Percentiles rank a stretch among this genome's conserved stretches.
phyloP scores from a whole-genome alignment of 495 filamentous ascomycete genomes.

The Neurospora tetraspora region DNA sequence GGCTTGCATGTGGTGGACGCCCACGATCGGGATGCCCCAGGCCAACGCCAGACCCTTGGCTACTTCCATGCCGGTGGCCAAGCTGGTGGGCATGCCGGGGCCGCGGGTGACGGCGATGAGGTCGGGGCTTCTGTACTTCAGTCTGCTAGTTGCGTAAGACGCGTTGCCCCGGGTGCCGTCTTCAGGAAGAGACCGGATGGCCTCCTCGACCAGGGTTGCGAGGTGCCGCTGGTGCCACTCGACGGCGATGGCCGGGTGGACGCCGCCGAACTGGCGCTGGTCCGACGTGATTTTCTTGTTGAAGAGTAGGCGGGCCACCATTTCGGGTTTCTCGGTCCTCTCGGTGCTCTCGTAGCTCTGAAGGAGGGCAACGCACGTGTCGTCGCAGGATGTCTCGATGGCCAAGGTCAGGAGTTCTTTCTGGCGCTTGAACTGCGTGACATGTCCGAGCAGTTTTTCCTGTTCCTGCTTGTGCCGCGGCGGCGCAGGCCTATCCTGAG shows the following conservation, averaged over 20 bases:
- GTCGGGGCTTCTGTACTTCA: conserved; percentile 47
- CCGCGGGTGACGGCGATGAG: conserved; percentile 81
- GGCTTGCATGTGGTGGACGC: conserved; percentile 94
- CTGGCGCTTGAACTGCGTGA: background rate
- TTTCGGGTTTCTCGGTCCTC: conserved; percentile 8
- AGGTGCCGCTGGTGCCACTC: conserved; percentile 62
- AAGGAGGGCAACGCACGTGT: conserved; percentile 84
- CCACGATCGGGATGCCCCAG: conserved; percentile 72
- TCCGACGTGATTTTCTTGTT: conserved; percentile 76
- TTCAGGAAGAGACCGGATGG: conserved; percentile 45
- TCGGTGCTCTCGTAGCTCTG: conserved; percentile 21
- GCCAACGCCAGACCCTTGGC: conserved; percentile 83
- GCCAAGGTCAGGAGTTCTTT: conserved; percentile 57
- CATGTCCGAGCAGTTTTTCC: background rate
- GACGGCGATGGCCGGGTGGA: conserved; percentile 67
- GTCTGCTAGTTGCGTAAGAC: background rate
- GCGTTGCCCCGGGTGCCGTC: no score
- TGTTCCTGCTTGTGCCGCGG: background rate
- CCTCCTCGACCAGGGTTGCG: conserved; percentile 52
- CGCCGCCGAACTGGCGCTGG: conserved; percentile 56
- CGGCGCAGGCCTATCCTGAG: background rate
- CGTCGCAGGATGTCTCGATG: conserved; percentile 96
- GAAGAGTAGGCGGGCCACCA: conserved; percentile 54
- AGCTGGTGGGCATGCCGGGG: conserved; percentile 71
- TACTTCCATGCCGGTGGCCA: conserved; percentile 67